Conservation (phyloP, 805 yeast species). For the Candida manassasensis region DNA sequence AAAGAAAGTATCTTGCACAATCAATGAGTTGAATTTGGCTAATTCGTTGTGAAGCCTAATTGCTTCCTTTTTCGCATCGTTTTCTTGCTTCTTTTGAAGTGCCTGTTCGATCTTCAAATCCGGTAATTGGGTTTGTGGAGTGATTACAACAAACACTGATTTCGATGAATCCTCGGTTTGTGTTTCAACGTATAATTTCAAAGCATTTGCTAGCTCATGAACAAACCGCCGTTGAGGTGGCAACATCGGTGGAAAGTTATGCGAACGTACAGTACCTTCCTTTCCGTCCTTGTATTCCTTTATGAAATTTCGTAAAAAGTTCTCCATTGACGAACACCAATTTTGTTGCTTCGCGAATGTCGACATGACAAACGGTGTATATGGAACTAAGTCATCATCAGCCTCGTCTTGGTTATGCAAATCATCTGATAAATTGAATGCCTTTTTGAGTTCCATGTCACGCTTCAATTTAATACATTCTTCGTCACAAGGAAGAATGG, state of each 20-base stretch:
- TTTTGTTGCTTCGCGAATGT: slow-evolving; percentile 50
- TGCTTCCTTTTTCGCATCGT: slow-evolving; percentile 17
- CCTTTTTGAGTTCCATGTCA: slow-evolving; percentile 57
- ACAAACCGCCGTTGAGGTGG: slow-evolving; percentile 64
- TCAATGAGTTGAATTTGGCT: slow-evolving; percentile 47
- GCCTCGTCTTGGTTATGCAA: neutral
- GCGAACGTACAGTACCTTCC: slow-evolving; percentile 27
- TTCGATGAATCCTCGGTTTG: slow-evolving; percentile 81
- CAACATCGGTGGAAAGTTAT: slow-evolving; percentile 73
- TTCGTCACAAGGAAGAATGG: slow-evolving; percentile 58
- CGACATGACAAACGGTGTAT: slow-evolving; percentile 43
- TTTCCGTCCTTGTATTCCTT: slow-evolving; percentile 22
- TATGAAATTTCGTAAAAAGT: slow-evolving; percentile 46
- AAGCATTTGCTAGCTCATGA: slow-evolving; percentile 61
- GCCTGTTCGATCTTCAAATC: slow-evolving; percentile 43
- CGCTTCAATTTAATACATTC: slow-evolving; percentile 61
- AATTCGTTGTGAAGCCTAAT: slow-evolving; percentile 18
- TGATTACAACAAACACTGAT: slow-evolving; percentile 55
- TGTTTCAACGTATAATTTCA: slow-evolving; percentile 58
- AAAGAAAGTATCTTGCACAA: slow-evolving; percentile 47
- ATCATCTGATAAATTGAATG: slow-evolving; percentile 41
- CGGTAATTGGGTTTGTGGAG: slow-evolving; percentile 37
- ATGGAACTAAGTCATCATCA: slow-evolving; percentile 19
- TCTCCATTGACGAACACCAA: slow-evolving; percentile 70
- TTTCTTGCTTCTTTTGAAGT: slow-evolving; percentile 20